Conservation (phyloP, 352 stramenopile species). For the Globisporangium sylvaticum region DNA sequence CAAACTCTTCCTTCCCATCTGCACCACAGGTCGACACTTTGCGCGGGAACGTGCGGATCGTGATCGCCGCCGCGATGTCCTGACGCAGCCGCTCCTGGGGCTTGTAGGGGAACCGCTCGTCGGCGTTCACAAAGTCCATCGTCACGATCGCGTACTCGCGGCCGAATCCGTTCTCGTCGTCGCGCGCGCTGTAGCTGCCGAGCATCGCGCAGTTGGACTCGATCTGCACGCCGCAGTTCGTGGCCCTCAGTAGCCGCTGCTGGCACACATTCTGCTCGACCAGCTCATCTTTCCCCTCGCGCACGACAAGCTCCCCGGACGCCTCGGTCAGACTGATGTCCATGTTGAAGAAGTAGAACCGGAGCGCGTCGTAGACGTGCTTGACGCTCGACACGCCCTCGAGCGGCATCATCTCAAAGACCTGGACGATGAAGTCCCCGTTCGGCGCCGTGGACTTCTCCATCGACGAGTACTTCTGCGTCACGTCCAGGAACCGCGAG, state of each 20-base stretch:
- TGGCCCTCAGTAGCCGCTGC: slow-evolving; percentile 6
- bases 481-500: slow-evolving; percentile 20
- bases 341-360: slow-evolving; percentile 16
- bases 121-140: slow-evolving; percentile 41
- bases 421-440: slow-evolving; percentile 23
- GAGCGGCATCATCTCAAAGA: slow-evolving; percentile 20
- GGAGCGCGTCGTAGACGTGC: slow-evolving; percentile 8
- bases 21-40: background rate
- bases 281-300: slow-evolving; percentile 26
- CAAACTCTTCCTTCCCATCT: background rate
- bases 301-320: slow-evolving; percentile 31
- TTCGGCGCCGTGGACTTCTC: slow-evolving; percentile 23
- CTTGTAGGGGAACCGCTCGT: slow-evolving; percentile 32
- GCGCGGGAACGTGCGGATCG: slow-evolving; percentile 1
- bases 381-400: background rate
- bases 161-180: slow-evolving; percentile 3
- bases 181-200: background rate
- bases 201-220: slow-evolving; percentile 10
- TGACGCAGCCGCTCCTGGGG: slow-evolving; percentile 15
- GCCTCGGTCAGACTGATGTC: slow-evolving; percentile 16
- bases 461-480: slow-evolving; percentile 27
- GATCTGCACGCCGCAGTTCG: slow-evolving; percentile 1
- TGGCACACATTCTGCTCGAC: slow-evolving; percentile 5
- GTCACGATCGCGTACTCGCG: slow-evolving; percentile 28
- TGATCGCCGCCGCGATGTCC: slow-evolving; percentile 28